Base-by-base conservation (phyloP, 179 eudicot genomes). In the Silene vulgaris region DNA sequence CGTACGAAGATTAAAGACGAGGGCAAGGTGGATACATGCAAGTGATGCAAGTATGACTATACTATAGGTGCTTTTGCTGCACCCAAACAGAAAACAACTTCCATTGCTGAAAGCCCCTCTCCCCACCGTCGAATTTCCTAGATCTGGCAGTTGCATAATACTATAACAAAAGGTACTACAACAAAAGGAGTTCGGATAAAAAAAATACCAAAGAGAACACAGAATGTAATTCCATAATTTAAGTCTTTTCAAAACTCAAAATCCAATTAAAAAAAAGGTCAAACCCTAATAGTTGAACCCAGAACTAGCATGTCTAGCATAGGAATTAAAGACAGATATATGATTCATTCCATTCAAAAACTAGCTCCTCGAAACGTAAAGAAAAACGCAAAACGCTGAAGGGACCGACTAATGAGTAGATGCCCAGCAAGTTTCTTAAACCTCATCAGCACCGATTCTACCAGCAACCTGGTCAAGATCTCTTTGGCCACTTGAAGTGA, bases 381-480 rank as follows among this genome's bases (percentile, higher is more conserved):
- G 17, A 64, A 67, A 17, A 35, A 8, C 11, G 12, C 12, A 52
- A 14, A 43, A 43, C 57, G 16, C 50, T 2, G 48, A 66, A 43
- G 72, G 12, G 72, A 20, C 57, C 29, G 57, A 8, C 72, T 9
- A 4, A 19, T 8, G 54, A 69, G 2, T 52, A 23, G 11, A 66
- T 9, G 26, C 57, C n/a, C 13, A 4, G 20, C 17, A 11, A 67
- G 52, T 32, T n/a, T 5, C 72, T 69, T 70, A 70, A 70, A 14
- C 61, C 1, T 70, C 74, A 50, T 29, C 70, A 32, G 26, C 74
- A 70, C 74, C 74, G 7, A 70, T 70, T 50, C 74, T 23, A 16
- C 74, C 74, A 23, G 74, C 74, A 50, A 70, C 74, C 26, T 70
- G 74, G 61, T 70, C 74, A n/a, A 70, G 74, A 70, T 70, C 74